Conservation (phyloP, 2,329 filamentous ascomycete species). For the Chaetomium olivaceum region DNA sequence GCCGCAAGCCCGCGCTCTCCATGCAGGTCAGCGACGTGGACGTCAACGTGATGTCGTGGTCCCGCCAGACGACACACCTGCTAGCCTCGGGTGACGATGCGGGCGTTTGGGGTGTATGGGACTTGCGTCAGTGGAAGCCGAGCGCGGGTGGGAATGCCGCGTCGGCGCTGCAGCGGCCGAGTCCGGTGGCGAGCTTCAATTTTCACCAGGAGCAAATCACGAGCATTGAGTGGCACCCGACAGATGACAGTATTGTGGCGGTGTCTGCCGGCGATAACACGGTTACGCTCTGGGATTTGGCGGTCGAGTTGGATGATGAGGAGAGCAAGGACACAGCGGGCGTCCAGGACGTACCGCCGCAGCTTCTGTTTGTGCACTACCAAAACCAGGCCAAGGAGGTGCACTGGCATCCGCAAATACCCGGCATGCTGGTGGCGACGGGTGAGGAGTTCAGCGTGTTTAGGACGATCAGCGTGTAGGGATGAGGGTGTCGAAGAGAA, state of each 20-base stretch:
- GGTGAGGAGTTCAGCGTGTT: slow-evolving; percentile 87
- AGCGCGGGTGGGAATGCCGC: slow-evolving; percentile 45
- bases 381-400: slow-evolving; percentile 92
- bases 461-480: slow-evolving; percentile 79
- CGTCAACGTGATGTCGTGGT: slow-evolving; percentile 98
- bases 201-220: slow-evolving; percentile 98
- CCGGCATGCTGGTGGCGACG: slow-evolving; percentile 84
- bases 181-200: slow-evolving; percentile 86
- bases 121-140: slow-evolving; percentile 91
- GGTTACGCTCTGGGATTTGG: slow-evolving; percentile 93
- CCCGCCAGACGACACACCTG: slow-evolving; percentile 80
- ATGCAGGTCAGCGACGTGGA: slow-evolving; percentile 82
- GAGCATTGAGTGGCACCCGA: slow-evolving; percentile 94
- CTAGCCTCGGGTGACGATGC: slow-evolving; percentile 92
- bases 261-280: slow-evolving; percentile 93
- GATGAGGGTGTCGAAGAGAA: neutral
- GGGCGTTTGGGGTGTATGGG: slow-evolving; percentile 94
- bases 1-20: slow-evolving; percentile 80
- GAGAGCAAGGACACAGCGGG: slow-evolving; percentile 89
- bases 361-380: slow-evolving; percentile 95
- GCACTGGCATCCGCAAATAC: slow-evolving; percentile 97
- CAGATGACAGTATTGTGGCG: slow-evolving; percentile 91
- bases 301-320: slow-evolving; percentile 94
- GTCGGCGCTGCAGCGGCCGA: slow-evolving; percentile 55
- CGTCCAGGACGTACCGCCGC: slow-evolving; percentile 86